Percentiles rank a stretch among this genome's conserved stretches.
These are phyloP conservation scores for Gynochthodes officinalis DNA, from an alignment of 257 asterid species.

Conservation along the genomic window DNA sequence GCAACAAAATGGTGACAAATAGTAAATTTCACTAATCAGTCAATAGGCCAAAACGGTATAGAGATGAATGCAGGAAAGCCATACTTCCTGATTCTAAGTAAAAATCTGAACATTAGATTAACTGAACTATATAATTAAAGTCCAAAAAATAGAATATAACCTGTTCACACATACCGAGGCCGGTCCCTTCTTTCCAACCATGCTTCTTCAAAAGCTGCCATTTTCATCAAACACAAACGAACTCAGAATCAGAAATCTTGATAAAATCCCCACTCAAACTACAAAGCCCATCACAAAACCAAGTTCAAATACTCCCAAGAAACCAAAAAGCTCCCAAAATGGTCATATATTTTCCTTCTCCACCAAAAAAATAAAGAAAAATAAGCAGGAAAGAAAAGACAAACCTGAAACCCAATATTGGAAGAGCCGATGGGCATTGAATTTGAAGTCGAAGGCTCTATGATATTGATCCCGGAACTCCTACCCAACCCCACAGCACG, in stretches of 20 bases:
- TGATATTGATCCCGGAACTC: background rate
- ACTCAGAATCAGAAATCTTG: background rate
- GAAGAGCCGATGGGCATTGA: conserved; percentile 19
- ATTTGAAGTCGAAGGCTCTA: conserved; percentile 14
- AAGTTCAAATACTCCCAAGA: no score
- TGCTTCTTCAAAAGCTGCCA: conserved; percentile 79
- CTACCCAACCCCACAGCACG: conserved; percentile 17
- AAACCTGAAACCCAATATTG: conserved; percentile 24
- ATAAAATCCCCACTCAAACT: background rate
- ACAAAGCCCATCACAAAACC: background rate
- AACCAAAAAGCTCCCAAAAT: background rate
- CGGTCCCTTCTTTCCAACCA: conserved; percentile 93
- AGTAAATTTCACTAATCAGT: background rate
- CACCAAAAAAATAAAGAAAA: background rate
- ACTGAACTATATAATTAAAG: background rate
- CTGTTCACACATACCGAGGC: conserved; percentile 80
- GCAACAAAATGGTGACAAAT: background rate
- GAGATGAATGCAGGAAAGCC: background rate
- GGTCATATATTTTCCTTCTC: background rate
- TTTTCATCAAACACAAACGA: conserved; percentile 1
- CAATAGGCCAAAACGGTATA: background rate
- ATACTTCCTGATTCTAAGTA: background rate
- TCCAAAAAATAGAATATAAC: conserved; percentile 22
- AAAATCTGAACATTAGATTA: background rate
- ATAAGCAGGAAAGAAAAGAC: background rate